Conservation (phyloP, 306 rosid genomes). For the Prunus mira region DNA sequence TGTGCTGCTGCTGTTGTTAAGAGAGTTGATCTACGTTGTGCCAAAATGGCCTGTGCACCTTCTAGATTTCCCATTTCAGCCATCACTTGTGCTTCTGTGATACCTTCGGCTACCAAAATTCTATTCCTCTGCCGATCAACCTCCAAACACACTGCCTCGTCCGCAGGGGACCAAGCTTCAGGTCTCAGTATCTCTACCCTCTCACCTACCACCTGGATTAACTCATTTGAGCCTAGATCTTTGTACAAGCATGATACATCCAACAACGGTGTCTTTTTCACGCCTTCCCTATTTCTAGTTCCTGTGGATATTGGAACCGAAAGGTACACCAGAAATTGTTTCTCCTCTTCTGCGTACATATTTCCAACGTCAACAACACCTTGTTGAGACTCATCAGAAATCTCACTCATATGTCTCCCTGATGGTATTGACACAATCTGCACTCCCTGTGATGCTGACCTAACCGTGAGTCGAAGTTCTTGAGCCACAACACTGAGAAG, state of each 20-base stretch:
- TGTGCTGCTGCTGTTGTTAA: slow-evolving; percentile 5
- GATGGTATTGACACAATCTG: slow-evolving; percentile 6
- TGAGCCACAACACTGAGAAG: slow-evolving; percentile 41
- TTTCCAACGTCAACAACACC: slow-evolving; percentile 15
- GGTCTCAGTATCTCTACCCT: neutral
- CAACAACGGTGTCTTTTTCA: neutral
- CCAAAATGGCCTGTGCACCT: slow-evolving; percentile 10
- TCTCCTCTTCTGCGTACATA: slow-evolving; percentile 29
- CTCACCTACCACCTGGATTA: slow-evolving; percentile 3
- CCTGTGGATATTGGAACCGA: slow-evolving; percentile 1
- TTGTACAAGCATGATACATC: slow-evolving; percentile 8
- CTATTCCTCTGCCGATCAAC: slow-evolving; percentile 16
- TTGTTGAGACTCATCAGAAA: slow-evolving; percentile 20
- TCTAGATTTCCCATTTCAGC: slow-evolving; percentile 9
- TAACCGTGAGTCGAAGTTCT: slow-evolving; percentile 26
- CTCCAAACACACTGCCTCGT: slow-evolving; percentile 3
- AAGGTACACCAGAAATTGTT: slow-evolving; percentile 27
- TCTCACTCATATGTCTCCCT: neutral
- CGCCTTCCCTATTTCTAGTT: neutral
- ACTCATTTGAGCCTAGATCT: slow-evolving; percentile 8
- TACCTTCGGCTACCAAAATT: slow-evolving; percentile 4
- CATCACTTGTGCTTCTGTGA: slow-evolving; percentile 6
- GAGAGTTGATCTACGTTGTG: neutral
- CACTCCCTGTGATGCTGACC: slow-evolving; percentile 15
- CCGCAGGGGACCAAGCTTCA: slow-evolving; percentile 3